Evolutionary conservation across 306 rosid species (phyloP), one percentile per base, ranked within the genome.

Genomic region (Dalbergia cultrata): DNA sequence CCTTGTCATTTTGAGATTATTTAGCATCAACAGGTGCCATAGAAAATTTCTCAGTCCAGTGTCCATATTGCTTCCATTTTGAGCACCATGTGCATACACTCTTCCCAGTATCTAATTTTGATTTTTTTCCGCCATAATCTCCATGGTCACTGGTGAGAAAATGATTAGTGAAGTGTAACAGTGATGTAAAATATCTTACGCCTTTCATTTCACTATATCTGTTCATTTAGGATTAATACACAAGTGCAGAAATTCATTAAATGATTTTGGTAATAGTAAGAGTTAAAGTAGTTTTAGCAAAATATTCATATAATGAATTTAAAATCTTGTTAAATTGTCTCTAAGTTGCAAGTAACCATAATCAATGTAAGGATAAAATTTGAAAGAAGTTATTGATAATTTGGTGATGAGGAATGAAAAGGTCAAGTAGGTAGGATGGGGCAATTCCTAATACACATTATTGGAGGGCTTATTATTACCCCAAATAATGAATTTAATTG

Each of bases 1-100:
- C 84, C 74, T 67, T 77, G 57, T 72, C 73, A 61, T 74, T 31
- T 50, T 85, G 67, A 73, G 63, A 62, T 77, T 79, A 47, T 78
- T 16, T 44, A 80, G 79, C 83, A 67, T 37, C 68, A 67, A 71
- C 66, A 52, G 69, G 72, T 72, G 85, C 69, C 39, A 11, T 77
- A 67, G 87, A 76, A 78, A 67, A 18, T 72, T 67, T 81, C 67
- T 52, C 66, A 65, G 43, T 67, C 49, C 67, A n/a, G 0, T 7
- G 60, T 54, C 60, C 60, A 50, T 57, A 9, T 75, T 80, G 52
- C 18, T 61, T 35, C 56, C 26, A 13, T 70, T 50, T 72, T 57
- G 31, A 26, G 31, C 31, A 72, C 58, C 43, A n/a, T 82, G 58
- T 78, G 83, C 74, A 72, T 72, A 60, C 13, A 10, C 67, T 83